Conservation (phyloP, 306 rosid genomes). For the Rosa rugosa region DNA sequence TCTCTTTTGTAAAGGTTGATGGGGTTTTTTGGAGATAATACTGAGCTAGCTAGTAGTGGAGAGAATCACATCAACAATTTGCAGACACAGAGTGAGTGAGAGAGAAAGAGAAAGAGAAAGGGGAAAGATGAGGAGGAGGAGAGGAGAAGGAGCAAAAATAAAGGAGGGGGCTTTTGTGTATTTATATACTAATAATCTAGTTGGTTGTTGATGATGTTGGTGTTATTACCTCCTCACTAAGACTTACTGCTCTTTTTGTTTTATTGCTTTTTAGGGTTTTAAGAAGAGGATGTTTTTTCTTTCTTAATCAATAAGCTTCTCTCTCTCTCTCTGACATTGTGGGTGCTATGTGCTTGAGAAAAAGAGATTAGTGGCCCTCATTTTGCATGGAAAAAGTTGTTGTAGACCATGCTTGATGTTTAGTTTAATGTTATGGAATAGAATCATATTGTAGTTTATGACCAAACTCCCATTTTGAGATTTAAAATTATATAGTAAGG, state of each 20-base stretch:
- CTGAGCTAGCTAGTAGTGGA: slow-evolving; percentile 26
- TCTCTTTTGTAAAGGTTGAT: slow-evolving; percentile 71
- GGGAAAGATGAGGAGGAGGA: slow-evolving; percentile 25
- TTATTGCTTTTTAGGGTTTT: slow-evolving; percentile 80
- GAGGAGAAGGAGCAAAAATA: slow-evolving; percentile 49
- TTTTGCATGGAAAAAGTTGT: slow-evolving; percentile 55
- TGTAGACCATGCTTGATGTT: slow-evolving; percentile 2
- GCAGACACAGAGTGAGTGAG: slow-evolving; percentile 28
- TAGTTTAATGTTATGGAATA: slow-evolving; percentile 20
- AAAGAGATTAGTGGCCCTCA: slow-evolving; percentile 47
- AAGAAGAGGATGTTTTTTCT: slow-evolving; percentile 47
- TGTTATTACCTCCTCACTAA: neutral
- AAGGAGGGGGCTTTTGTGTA: slow-evolving; percentile 60
- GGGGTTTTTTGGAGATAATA: slow-evolving; percentile 43
- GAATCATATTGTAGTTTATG: slow-evolving; percentile 25
- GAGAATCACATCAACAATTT: slow-evolving; percentile 50
- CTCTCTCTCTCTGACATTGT: slow-evolving; percentile 27
- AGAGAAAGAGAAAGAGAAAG: slow-evolving; percentile 23
- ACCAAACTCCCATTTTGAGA: slow-evolving; percentile 38
- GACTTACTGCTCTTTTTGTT: slow-evolving; percentile 55
- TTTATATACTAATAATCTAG: slow-evolving; percentile 54
- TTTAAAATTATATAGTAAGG: neutral
- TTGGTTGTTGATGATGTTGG: slow-evolving; percentile 18
- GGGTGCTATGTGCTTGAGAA: slow-evolving; percentile 33
- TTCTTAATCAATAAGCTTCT: slow-evolving; percentile 80